These are phyloP conservation scores for Jatropha curcas DNA, from an alignment of 345 rosid species.

Conservation along the genomic window DNA sequence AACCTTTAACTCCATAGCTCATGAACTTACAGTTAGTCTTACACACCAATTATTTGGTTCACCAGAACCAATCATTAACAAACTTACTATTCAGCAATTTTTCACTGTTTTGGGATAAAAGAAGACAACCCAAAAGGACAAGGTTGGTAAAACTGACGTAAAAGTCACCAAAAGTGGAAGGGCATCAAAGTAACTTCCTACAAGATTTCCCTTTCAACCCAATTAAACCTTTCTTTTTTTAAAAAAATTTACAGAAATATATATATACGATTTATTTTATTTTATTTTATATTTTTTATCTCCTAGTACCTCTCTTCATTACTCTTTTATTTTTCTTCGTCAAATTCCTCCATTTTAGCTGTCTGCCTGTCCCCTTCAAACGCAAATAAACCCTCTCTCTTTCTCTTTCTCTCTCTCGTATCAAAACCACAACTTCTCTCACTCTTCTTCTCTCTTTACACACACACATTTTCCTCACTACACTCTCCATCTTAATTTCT, in stretches of 20 bases:
- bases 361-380: constrained; percentile 54
- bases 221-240: constrained; percentile 33
- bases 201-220: constrained; percentile 25
- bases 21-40: background rate
- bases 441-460: constrained; percentile 20
- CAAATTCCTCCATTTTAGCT: constrained; percentile 50
- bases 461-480: constrained; percentile 26
- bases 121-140: background rate
- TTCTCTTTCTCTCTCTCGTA: constrained; percentile 30
- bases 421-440: constrained; percentile 33
- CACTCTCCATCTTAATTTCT: constrained; percentile 14
- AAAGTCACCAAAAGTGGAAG: constrained; percentile 25
- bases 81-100: too few species aligned
- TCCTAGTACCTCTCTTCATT: background rate
- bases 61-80: background rate
- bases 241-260: too few species aligned
- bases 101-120: too few species aligned
- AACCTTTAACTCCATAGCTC: background rate
- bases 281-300: too few species aligned
- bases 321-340: constrained; percentile 29
- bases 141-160: background rate
- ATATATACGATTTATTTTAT: constrained; percentile 1
- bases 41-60: background rate
- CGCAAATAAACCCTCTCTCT: constrained; percentile 50
- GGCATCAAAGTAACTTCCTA: constrained; percentile 35